Evolutionary conservation across 2,329 filamentous ascomycete genomes (phyloP), one percentile per base, ranked within the genome.

Genomic region (Domatiomyces globalis): DNA sequence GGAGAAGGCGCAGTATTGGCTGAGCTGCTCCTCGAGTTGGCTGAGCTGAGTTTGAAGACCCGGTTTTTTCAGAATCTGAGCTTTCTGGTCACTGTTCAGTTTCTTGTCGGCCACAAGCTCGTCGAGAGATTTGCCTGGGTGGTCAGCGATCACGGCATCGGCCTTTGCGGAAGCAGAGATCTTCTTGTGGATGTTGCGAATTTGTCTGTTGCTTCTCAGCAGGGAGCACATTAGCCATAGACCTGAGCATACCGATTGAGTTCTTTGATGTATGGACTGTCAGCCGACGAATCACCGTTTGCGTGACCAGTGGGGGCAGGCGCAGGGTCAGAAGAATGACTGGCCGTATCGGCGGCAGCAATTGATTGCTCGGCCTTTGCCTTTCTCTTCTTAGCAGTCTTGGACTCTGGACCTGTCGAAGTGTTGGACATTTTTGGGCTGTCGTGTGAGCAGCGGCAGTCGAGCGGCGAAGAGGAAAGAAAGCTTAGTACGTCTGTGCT

Each of bases 121-220:
- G 56, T 83, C 79, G 44, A 83, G 73, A 5, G 77, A 73, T 55
- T 75, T 71, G 53, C 69, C 72, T 5, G 78, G 76, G 64, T 82
- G 76, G 56, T 80, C 79, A 50, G 74, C 73, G 56, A 81, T 66
- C 59, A 82, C 77, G 17, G 72, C 65, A 58, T 83, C 78, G 58
- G 79, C 73, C 66, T 81, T 83, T 50, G 75, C 67, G 60, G 76
- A 78, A 51, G 72, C 71, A 59, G 77, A 87, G 63, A 96, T 82
- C 73, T 95, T 95, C 79, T 95, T 96, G 74, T 82, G 85, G 63
- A 92, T 73, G 69, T 92, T 94, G 65, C 90, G 88, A 62, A 95
- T 85, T 69, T 80, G 87, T 2, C 39, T 39, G 33, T 49, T 39
- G 22, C 19, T 22, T 49, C 18, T 42, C 46, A 43, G 25, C 39